These are phyloP conservation scores for Candida railenensis DNA, from an alignment of 805 yeast genomes.

Conservation along the genomic window DNA sequence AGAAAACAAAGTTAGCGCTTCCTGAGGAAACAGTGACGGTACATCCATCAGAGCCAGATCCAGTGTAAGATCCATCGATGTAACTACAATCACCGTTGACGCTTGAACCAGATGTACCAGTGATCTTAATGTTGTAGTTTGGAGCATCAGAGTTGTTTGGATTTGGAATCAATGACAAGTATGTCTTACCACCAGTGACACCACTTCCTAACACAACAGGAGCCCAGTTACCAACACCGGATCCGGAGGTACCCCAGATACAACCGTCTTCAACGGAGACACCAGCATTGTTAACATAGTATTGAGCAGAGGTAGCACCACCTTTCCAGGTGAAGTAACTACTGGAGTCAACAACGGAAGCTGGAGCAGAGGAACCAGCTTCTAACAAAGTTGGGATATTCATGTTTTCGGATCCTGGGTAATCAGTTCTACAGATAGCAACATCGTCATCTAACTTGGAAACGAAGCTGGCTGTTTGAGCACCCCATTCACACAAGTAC, in stretches of 20 bases:
- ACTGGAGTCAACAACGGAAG: conserved; percentile 78
- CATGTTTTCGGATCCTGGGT: conserved; percentile 99
- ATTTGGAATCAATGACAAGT: conserved; percentile 90
- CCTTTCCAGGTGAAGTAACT: conserved; percentile 83
- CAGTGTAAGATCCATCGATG: conserved; percentile 73
- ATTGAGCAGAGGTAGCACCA: conserved; percentile 85
- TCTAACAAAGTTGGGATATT: conserved; percentile 83
- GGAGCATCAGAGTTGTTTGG: conserved; percentile 76
- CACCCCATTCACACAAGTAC: conserved; percentile 88
- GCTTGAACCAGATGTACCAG: conserved; percentile 54
- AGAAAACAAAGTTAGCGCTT: conserved; percentile 74
- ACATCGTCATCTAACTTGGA: conserved; percentile 63
- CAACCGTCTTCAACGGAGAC: conserved; percentile 88
- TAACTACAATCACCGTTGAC: conserved; percentile 74
- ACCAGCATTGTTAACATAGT: conserved; percentile 97
- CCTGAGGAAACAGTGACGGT: conserved; percentile 89
- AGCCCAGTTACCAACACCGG: conserved; percentile 96
- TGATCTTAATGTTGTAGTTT: conserved; percentile 63
- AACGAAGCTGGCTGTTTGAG: conserved; percentile 63
- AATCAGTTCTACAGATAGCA: conserved; percentile 96
- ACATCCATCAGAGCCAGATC: conserved; percentile 76
- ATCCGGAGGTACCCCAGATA: conserved; percentile 81
- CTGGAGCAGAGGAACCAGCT: conserved; percentile 63
- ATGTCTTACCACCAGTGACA: conserved; percentile 61
- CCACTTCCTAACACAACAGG: conserved; percentile 96